Evolutionary conservation across 192 early-diverging fungal species (phyloP).

Genomic region (Linnemannia zychae): DNA sequence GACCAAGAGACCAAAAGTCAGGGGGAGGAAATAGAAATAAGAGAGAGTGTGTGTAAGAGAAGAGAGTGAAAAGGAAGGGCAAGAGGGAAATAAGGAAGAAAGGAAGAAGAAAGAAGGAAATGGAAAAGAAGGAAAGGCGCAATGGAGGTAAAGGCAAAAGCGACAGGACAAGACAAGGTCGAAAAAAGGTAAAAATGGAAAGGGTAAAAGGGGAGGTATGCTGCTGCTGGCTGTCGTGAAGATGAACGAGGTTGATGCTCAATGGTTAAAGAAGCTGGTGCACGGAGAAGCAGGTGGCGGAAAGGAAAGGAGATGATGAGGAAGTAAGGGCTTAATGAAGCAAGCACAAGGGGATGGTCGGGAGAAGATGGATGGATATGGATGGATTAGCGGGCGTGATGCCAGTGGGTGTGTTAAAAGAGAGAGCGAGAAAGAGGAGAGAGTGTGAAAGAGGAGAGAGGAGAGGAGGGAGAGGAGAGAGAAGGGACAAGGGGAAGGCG

Average conservation of each 20-base stretch:
- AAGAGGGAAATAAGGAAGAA: background rate
- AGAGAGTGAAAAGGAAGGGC: background rate
- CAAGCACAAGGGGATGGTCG: too few relatives aligned
- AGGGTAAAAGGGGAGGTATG: background rate
- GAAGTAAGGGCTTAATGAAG: background rate
- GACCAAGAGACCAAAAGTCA: background rate
- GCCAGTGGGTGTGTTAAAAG: background rate
- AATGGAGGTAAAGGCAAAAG: background rate
- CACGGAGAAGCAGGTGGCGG: background rate
- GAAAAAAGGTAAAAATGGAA: background rate
- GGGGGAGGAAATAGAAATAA: background rate
- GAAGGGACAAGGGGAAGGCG: background rate
- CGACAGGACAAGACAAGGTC: too few relatives aligned
- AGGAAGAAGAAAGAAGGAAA: background rate
- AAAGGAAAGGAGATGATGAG: background rate
- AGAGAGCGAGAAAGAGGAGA: background rate
- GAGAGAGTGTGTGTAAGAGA: background rate
- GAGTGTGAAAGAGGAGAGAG: background rate
- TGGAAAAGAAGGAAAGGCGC: too few relatives aligned
- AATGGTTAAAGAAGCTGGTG: background rate
- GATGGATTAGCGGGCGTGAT: background rate
- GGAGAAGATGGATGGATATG: background rate
- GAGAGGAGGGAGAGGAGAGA: background rate
- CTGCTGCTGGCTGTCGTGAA: background rate
- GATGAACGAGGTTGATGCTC: background rate